phyloP scores from a whole-genome alignment of 2,329 filamentous ascomycete species.

The Metarhizium anisopliae region DNA sequence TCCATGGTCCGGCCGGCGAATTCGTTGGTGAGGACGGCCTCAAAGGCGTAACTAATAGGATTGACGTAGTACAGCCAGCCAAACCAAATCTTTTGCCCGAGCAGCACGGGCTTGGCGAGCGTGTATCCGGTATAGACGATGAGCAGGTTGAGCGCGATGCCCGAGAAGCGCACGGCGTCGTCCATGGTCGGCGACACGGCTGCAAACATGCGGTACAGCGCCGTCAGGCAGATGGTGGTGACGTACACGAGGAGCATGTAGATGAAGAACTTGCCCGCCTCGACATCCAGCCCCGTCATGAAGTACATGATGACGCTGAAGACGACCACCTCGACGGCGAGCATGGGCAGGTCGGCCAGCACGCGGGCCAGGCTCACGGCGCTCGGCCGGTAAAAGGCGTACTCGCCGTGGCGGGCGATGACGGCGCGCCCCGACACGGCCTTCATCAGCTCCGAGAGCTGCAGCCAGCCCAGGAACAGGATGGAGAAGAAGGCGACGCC shows the following conservation, averaged over 20 bases:
- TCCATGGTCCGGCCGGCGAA: constrained; percentile 43
- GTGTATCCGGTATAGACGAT: constrained; percentile 41
- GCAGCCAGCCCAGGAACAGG: constrained; percentile 31
- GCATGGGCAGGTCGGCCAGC: constrained; percentile 34
- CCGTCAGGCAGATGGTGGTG: constrained; percentile 54
- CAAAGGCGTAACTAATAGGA: constrained; percentile 58
- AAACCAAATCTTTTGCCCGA: constrained; percentile 51
- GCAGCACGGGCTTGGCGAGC: constrained; percentile 37
- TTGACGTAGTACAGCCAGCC: constrained; percentile 61
- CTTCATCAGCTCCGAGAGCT: constrained; percentile 25
- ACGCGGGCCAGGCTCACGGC: constrained; percentile 26
- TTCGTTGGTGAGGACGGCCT: constrained; percentile 58
- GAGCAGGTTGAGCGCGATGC: constrained; percentile 44
- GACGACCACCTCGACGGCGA: constrained; percentile 26
- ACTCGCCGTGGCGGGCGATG: constrained; percentile 30
- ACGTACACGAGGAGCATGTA: constrained; percentile 38
- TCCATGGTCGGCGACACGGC: constrained; percentile 5
- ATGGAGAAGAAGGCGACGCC: constrained; percentile 45
- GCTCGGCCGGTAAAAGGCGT: constrained; percentile 30
- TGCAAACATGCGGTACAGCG: constrained; percentile 41
- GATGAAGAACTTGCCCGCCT: constrained; percentile 35
- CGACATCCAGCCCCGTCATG: constrained; percentile 31
- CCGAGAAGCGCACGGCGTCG: constrained; percentile 28
- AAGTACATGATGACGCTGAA: constrained; percentile 34
- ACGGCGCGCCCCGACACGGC: constrained; percentile 28